Evolutionary conservation across 2,329 filamentous ascomycete species (phyloP).

Genomic region (Penicillium italicum): DNA sequence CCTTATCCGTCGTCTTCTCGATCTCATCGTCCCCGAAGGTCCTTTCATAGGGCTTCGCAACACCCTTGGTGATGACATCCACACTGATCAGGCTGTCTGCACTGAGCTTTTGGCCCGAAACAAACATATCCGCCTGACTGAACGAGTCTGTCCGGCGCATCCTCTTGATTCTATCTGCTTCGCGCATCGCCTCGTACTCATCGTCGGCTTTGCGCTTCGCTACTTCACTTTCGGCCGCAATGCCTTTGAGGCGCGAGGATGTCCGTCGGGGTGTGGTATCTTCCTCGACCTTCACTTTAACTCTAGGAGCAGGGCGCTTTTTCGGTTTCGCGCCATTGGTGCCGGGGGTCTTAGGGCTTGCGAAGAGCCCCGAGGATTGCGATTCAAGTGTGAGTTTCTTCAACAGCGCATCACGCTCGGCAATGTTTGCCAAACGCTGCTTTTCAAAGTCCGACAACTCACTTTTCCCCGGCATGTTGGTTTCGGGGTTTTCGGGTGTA

Average conservation of each 20-base stretch:
- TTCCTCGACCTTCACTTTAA: conserved; percentile 63
- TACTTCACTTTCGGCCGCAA: conserved; percentile 64
- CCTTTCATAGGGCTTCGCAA: conserved; percentile 72
- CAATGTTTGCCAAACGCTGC: conserved; percentile 79
- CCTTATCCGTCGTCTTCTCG: conserved; percentile 72
- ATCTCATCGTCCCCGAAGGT: conserved; percentile 86
- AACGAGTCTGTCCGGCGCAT: conserved; percentile 65
- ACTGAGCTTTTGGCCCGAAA: conserved; percentile 71
- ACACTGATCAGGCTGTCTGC: conserved; percentile 62
- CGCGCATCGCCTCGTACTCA: conserved; percentile 55
- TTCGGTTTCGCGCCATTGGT: conserved; percentile 51
- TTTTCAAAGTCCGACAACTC: conserved; percentile 82
- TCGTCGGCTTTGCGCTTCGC: conserved; percentile 67
- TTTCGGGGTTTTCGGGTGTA: not conserved
- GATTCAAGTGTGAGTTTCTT: conserved; percentile 69
- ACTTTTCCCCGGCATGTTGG: conserved; percentile 28
- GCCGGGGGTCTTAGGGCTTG: conserved; percentile 48
- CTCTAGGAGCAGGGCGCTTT: conserved; percentile 47
- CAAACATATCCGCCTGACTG: conserved; percentile 70
- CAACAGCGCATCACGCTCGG: conserved; percentile 76
- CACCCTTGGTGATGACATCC: conserved; percentile 59
- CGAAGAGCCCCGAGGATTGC: conserved; percentile 65
- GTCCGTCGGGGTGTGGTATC: conserved; percentile 55
- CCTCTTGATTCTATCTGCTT: conserved; percentile 59
- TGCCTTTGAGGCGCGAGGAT: conserved; percentile 59